Percentiles rank a stretch among this genome's conserved stretches.
Evolutionary conservation across 192 early-diverging fungal genomes (phyloP).

Genomic region (Backusella liffmaniae): DNA sequence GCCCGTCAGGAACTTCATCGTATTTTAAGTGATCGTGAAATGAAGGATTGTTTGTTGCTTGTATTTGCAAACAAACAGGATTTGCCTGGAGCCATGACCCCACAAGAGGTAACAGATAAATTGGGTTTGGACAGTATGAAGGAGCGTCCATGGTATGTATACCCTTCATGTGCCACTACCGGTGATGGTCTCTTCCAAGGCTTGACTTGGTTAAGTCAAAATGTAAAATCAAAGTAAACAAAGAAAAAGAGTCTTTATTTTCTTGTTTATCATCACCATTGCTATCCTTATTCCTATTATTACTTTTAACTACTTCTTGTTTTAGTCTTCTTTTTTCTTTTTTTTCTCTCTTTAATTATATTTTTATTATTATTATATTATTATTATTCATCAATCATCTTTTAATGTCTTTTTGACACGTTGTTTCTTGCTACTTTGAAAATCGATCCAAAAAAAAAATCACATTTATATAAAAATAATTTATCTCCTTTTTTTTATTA

Average conservation of each 20-base stretch:
- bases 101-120: conserved; percentile 87
- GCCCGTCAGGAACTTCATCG: conserved; percentile 81
- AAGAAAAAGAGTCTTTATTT: background rate
- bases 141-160: conserved; percentile 89
- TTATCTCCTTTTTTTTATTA: background rate
- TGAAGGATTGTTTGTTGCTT: conserved; percentile 78
- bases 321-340: background rate
- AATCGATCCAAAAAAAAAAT: background rate
- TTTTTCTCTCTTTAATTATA: conserved; percentile 11
- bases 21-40: conserved; percentile 80
- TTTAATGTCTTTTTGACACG: background rate
- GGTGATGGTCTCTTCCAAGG: conserved; percentile 82
- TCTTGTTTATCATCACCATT: background rate
- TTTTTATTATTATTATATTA: background rate
- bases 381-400: background rate
- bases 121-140: conserved; percentile 83
- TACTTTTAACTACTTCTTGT: background rate
- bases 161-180: conserved; percentile 78
- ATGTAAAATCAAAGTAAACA: conserved; percentile 46
- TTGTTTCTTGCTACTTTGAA: background rate
- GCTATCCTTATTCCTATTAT: background rate
- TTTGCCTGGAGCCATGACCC: conserved; percentile 65
- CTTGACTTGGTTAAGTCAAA: conserved; percentile 81
- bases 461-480: background rate
- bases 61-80: conserved; percentile 63